Conservation (phyloP, 805 yeast species). For the Kodamaea kaohsiungensis region DNA sequence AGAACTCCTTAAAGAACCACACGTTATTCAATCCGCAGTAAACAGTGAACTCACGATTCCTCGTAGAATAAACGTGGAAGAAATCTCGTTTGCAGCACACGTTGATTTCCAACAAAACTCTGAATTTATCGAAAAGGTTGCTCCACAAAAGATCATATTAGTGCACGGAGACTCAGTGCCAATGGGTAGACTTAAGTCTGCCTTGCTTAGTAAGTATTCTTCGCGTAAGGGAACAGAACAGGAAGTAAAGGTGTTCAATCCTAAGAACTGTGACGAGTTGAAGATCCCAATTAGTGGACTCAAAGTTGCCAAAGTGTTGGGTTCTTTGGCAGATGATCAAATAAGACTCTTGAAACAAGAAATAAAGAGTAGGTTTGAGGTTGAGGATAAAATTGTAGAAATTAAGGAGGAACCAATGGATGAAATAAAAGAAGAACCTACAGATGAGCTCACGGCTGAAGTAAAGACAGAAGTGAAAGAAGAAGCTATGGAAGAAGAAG, state of each 20-base stretch:
- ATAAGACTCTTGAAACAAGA: constrained; percentile 44
- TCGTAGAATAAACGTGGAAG: constrained; percentile 83
- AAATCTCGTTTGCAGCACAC: constrained; percentile 98
- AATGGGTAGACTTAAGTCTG: constrained; percentile 97
- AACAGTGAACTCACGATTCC: constrained; percentile 86
- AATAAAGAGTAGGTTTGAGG: constrained; percentile 55
- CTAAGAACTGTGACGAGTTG: constrained; percentile 84
- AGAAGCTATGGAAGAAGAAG: constrained; percentile 1
- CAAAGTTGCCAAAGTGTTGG: constrained; percentile 75
- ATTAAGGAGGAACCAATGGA: constrained; percentile 11
- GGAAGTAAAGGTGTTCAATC: constrained; percentile 89
- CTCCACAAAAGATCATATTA: constrained; percentile 80
- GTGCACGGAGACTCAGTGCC: constrained; percentile 98
- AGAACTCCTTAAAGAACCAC: constrained; percentile 82
- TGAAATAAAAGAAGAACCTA: constrained; percentile 1
- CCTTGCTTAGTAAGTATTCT: constrained; percentile 82
- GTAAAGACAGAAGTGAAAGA: constrained; percentile 4
- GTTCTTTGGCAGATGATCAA: constrained; percentile 51
- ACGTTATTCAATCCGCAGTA: constrained; percentile 78
- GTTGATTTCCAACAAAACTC: constrained; percentile 95
- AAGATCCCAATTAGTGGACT: constrained; percentile 77
- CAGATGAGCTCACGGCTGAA: constrained; percentile 5
- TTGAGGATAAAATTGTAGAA: constrained; percentile 38
- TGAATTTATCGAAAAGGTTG: constrained; percentile 84
- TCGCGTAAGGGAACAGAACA: constrained; percentile 80